Evolutionary conservation across 352 stramenopile species (phyloP).

Genomic region (Globisporangium radiosum): DNA sequence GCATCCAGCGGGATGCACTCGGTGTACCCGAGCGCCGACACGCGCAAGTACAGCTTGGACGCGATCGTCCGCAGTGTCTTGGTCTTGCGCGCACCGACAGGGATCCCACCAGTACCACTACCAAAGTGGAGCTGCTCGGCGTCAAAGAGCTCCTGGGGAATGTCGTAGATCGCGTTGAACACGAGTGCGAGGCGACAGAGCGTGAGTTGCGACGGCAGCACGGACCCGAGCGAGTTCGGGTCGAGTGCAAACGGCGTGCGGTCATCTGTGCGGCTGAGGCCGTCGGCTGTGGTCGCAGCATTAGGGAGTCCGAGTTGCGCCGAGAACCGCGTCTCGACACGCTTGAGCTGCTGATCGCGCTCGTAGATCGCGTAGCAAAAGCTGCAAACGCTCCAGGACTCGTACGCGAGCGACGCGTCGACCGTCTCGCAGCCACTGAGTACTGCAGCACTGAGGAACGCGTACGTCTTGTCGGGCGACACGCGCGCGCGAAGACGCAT

Average conservation of each 20-base stretch:
- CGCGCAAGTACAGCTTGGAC: constrained; percentile 63
- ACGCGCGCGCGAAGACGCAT: constrained; percentile 52
- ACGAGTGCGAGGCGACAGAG: constrained; percentile 70
- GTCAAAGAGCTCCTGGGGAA: constrained; percentile 66
- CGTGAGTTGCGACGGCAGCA: constrained; percentile 63
- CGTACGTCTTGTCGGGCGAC: constrained; percentile 37
- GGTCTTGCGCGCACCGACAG: constrained; percentile 16
- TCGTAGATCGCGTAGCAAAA: constrained; percentile 84
- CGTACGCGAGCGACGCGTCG: constrained; percentile 60
- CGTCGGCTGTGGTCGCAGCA: constrained; percentile 20
- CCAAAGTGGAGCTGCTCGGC: constrained; percentile 34
- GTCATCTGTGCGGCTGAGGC: constrained; percentile 49
- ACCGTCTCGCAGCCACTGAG: constrained; percentile 23
- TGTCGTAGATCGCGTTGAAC: constrained; percentile 80
- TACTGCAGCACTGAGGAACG: constrained; percentile 41
- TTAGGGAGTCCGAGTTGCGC: constrained; percentile 39
- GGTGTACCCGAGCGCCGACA: constrained; percentile 64
- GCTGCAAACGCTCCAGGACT: constrained; percentile 81
- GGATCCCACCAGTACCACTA: constrained; percentile 4
- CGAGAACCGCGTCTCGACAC: constrained; percentile 60
- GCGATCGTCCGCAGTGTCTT: constrained; percentile 11
- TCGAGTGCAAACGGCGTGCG: constrained; percentile 29
- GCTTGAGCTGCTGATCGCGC: constrained; percentile 69
- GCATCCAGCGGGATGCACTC: constrained; percentile 69
- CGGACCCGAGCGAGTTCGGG: constrained; percentile 26